Base-by-base conservation (phyloP, 106 monocot genomes). In the Acanthochlamys bracteata region DNA sequence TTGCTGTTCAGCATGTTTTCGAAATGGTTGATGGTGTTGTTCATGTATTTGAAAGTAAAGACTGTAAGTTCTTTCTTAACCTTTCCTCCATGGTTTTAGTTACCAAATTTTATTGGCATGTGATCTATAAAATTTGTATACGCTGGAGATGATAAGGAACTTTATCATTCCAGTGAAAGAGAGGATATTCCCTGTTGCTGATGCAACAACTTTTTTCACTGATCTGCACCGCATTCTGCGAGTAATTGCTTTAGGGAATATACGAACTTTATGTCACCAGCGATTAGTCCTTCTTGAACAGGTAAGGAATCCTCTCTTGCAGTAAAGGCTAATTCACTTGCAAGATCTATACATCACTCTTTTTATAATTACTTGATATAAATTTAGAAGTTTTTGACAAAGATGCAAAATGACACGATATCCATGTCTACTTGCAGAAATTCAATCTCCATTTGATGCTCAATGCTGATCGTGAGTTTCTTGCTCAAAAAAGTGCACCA, bases 401-500 rank as follows among this genome's bases (percentile, higher is more conserved):
- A 33, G 33, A 33, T 33, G 33, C 33, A 33, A 33, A n/a, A 33
- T 33, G 33, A 6, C 33, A 33, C 6, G 33, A 33, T 33, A 33
- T 3, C 33, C 6, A 22, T 16, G 25, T 26, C 3, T 49, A 17
- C 45, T 22, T 72, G 3, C 83, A 99, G 98, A 99, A 99, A 77
- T 99, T 99, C 66, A 99, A 86, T 71, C 82, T 99, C 67, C 98
- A 99, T 51, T 53, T 86, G 77, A 99, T 92, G 98, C 83, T 99
- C 20, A 99, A 99, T 77, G 78, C 85, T 41, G 92, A 99, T 77
- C 82, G 74, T 22, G 98, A 99, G 60, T 92, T 99, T 63, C 98
- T 99, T 76, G 98, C 98, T 39, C 98, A 99, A 66, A 99, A 99
- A 77, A 92, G 74, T 83, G 98, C 92, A 53, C 98, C 98, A 47